A percentile compares a stretch with the other conserved stretches of the same genome.
Conservation (phyloP, 2,329 filamentous ascomycete species). For the Arthrobotrys sinensis region DNA sequence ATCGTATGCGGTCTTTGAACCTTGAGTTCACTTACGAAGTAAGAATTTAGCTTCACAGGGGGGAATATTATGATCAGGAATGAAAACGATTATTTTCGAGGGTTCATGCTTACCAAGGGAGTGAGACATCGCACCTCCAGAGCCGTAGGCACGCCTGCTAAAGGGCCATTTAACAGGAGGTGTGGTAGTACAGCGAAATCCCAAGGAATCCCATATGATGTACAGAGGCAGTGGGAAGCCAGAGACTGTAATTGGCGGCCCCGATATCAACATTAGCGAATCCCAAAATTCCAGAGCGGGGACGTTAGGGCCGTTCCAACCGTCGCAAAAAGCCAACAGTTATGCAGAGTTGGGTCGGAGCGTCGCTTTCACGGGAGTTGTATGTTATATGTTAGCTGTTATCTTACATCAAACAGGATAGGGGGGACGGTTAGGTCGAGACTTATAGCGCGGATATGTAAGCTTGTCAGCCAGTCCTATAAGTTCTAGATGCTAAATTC, state of each 20-base stretch:
- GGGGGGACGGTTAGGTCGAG: no score
- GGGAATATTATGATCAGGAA: neutral
- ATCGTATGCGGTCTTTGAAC: conserved; percentile 20
- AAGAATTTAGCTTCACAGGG: neutral
- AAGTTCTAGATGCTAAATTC: neutral
- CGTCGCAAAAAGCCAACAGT: neutral
- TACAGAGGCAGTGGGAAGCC: neutral
- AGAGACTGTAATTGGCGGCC: neutral
- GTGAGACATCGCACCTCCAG: neutral
- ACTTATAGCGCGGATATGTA: neutral
- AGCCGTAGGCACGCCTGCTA: neutral
- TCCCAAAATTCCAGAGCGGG: conserved; percentile 1
- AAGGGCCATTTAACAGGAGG: neutral
- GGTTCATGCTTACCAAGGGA: neutral
- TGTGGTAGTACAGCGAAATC: conserved; percentile 17
- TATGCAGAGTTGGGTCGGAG: neutral
- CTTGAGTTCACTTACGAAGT: conserved; percentile 3
- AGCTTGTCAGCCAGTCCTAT: neutral
- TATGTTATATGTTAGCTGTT: neutral
- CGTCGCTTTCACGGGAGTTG: neutral
- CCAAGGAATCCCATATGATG: neutral
- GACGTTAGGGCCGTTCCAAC: conserved; percentile 13
- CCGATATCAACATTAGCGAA: neutral
- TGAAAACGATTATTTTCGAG: neutral
- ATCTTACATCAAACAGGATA: neutral